phyloP scores from a whole-genome alignment of 2,329 filamentous ascomycete species.

The Zarea fungicola region DNA sequence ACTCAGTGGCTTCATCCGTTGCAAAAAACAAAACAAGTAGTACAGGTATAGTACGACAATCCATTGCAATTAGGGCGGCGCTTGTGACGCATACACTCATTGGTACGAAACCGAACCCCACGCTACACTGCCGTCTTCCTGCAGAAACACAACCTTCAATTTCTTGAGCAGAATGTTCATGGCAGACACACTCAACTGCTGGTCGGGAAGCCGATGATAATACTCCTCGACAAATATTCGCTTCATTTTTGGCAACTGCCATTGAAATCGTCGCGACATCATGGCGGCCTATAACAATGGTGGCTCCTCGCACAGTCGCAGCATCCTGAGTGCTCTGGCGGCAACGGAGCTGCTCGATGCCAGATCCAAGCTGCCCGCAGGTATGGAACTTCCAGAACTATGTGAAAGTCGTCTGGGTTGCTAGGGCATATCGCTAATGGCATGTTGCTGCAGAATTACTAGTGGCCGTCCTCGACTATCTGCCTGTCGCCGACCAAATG shows the following conservation, averaged over 20 bases:
- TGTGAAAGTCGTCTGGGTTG: too few relatives aligned
- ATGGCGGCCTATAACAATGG: slow-evolving; percentile 42
- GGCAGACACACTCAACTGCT: background rate
- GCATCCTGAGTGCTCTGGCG: slow-evolving; percentile 71
- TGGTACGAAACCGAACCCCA: background rate
- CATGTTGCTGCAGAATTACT: slow-evolving; percentile 65
- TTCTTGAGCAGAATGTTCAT: slow-evolving; percentile 6
- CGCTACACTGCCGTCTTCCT: background rate
- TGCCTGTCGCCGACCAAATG: slow-evolving; percentile 79
- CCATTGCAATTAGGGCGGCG: background rate
- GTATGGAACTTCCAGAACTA: slow-evolving; percentile 38
- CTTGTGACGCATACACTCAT: slow-evolving; percentile 7
- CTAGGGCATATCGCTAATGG: too few relatives aligned
- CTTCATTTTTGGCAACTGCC: background rate
- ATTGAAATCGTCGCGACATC: slow-evolving; percentile 10
- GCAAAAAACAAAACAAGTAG: too few relatives aligned
- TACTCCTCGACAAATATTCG: background rate
- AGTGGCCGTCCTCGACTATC: slow-evolving; percentile 80
- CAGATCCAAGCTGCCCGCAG: slow-evolving; percentile 76
- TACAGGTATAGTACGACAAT: too few relatives aligned
- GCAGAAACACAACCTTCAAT: background rate
- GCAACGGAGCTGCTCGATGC: slow-evolving; percentile 74
- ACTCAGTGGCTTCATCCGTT: too few relatives aligned
- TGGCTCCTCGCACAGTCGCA: slow-evolving; percentile 36
- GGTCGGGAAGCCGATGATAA: slow-evolving; percentile 1